Evolutionary conservation across 257 asterid species (phyloP).

Genomic region (Galeopsis tetrahit): DNA sequence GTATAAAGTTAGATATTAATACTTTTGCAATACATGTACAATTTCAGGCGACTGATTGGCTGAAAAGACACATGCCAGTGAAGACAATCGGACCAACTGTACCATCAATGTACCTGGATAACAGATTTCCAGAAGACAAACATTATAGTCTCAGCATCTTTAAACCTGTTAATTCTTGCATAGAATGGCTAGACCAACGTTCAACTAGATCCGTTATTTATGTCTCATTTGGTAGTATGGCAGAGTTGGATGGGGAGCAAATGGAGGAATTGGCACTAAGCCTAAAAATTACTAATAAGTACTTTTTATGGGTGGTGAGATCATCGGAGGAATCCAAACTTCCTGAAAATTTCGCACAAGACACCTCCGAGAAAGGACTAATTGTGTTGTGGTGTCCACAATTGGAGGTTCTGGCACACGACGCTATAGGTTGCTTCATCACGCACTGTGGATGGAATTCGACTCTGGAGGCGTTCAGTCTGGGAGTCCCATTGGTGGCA

Average conservation of each 20-base stretch:
- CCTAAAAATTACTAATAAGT: conserved; percentile 12
- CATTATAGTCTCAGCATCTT: conserved; percentile 32
- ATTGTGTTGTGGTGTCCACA: conserved; percentile 44
- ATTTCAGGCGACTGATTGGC: conserved; percentile 35
- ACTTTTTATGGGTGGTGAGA: conserved; percentile 42
- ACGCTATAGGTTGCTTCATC: conserved; percentile 33
- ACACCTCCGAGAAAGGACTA: conserved; percentile 31
- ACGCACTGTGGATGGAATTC: conserved; percentile 49
- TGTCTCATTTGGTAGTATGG: conserved; percentile 39
- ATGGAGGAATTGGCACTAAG: conserved; percentile 40
- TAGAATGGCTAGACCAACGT: conserved; percentile 34
- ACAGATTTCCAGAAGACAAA: conserved; percentile 29
- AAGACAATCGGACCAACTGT: conserved; percentile 41
- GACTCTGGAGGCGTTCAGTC: conserved; percentile 37
- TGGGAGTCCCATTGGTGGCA: conserved; percentile 44
- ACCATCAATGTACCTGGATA: conserved; percentile 40
- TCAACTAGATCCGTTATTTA: conserved; percentile 30
- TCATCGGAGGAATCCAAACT: conserved; percentile 35
- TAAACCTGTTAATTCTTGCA: conserved; percentile 26
- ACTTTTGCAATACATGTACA: background rate
- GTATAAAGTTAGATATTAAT: too few species aligned
- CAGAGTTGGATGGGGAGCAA: conserved; percentile 1
- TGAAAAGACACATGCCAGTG: conserved; percentile 10
- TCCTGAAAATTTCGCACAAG: conserved; percentile 20
- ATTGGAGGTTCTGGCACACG: conserved; percentile 34